These are phyloP conservation scores for Euphorbia tirucalli DNA, from an alignment of 345 rosid species.

Conservation along the genomic window DNA sequence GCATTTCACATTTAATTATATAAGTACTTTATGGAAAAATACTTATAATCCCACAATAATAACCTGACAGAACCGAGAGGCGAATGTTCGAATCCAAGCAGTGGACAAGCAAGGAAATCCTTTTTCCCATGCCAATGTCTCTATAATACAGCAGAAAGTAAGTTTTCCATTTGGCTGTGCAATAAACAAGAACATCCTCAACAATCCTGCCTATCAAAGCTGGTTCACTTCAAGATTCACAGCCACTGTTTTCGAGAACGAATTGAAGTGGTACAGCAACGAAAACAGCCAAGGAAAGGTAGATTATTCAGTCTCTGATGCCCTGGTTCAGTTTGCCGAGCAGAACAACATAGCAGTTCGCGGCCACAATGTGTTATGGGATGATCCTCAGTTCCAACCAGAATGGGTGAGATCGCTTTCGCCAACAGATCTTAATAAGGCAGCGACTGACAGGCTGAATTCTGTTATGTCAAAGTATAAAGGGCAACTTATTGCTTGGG, in stretches of 20 bases:
- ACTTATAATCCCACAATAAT: background rate
- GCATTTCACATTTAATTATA: no score
- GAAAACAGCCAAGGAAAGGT: constrained; percentile 43
- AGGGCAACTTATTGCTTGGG: constrained; percentile 62
- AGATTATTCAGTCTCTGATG: constrained; percentile 55
- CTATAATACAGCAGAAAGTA: constrained; percentile 34
- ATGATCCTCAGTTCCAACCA: constrained; percentile 45
- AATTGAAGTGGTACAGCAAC: constrained; percentile 79
- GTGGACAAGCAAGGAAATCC: constrained; percentile 46
- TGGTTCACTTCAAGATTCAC: constrained; percentile 75
- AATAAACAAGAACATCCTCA: constrained; percentile 56
- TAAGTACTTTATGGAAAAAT: no score
- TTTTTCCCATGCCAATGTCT: constrained; percentile 45
- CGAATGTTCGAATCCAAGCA: constrained; percentile 43
- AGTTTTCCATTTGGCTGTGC: constrained; percentile 66
- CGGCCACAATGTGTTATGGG: constrained; percentile 78
- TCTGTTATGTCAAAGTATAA: constrained; percentile 58
- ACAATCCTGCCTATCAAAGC: constrained; percentile 45
- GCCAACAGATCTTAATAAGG: constrained; percentile 25
- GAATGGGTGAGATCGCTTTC: constrained; percentile 52
- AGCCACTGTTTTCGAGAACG: constrained; percentile 60
- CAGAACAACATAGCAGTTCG: constrained; percentile 43
- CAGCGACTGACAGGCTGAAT: constrained; percentile 31
- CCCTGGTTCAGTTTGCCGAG: constrained; percentile 53
- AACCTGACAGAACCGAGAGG: constrained; percentile 39